Evolutionary conservation across 1,139 yeast species (phyloP).

Genomic region (Suhomyces guaymorum): DNA sequence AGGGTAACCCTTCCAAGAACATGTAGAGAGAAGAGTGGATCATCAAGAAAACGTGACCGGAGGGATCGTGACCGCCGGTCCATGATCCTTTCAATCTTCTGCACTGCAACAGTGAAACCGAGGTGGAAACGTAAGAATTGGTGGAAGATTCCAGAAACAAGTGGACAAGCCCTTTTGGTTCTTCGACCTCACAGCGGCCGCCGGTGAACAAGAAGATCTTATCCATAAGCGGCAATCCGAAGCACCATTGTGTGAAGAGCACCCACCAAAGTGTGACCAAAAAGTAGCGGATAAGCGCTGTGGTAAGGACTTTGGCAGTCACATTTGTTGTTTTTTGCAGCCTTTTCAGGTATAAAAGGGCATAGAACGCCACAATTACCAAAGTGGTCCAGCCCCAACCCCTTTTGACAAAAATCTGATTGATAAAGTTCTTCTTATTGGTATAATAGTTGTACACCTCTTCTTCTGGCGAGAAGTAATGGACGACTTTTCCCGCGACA

Average conservation of each 20-base stretch:
- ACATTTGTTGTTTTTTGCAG: not conserved
- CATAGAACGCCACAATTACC: conserved; percentile 32
- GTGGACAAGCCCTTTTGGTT: no score
- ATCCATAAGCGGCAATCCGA: conserved; percentile 90
- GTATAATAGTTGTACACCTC: conserved; percentile 58
- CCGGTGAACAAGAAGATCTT: conserved; percentile 77
- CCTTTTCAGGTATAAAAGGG: no score
- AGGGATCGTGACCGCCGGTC: conserved; percentile 95
- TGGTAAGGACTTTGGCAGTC: conserved; percentile 4
- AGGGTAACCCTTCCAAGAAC: conserved; percentile 61
- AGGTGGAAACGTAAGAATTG: conserved; percentile 20
- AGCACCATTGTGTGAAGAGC: conserved; percentile 84
- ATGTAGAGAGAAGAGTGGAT: conserved; percentile 71
- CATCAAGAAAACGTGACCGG: conserved; percentile 86
- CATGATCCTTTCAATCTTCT: conserved; percentile 67
- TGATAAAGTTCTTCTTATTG: conserved; percentile 64
- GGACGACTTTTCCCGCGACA: conserved; percentile 35
- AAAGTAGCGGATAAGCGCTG: conserved; percentile 40
- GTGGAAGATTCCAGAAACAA: no score
- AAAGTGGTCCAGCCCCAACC: conserved; percentile 94
- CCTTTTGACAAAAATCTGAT: conserved; percentile 72
- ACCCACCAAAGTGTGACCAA: conserved; percentile 77
- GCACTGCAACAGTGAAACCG: conserved; percentile 54
- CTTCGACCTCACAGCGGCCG: conserved; percentile 58
- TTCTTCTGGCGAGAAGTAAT: conserved; percentile 33